A percentile compares a stretch with the other conserved stretches of the same genome.
These are phyloP conservation scores for Coniferiporia sulphurascens DNA, from an alignment of 1,284 basidiomycete genomes.

Conservation along the genomic window DNA sequence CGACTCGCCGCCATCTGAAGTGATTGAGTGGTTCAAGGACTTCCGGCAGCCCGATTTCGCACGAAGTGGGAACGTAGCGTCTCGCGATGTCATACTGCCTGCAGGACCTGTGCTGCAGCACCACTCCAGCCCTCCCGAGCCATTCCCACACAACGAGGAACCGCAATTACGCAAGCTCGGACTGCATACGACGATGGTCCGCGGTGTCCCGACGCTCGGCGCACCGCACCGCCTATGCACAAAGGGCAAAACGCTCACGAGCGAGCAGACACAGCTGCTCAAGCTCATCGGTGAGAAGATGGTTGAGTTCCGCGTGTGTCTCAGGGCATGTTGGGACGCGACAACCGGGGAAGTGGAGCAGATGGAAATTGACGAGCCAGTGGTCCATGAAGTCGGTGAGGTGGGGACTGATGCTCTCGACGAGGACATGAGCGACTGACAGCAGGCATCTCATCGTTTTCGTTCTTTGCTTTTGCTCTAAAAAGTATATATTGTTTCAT, in stretches of 20 bases:
- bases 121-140: conserved; percentile 71
- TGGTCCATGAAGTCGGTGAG: conserved; percentile 33
- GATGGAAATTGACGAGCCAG: conserved; percentile 42
- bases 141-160: conserved; percentile 96
- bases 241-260: conserved; percentile 73
- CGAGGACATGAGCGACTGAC: conserved; percentile 35
- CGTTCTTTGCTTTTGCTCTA: too few species aligned
- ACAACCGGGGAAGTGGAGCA: conserved; percentile 63
- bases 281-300: conserved; percentile 86
- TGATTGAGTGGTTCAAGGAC: conserved; percentile 91
- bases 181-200: conserved; percentile 78
- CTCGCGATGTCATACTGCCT: conserved; percentile 73
- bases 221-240: conserved; percentile 83
- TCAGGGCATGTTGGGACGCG: conserved; percentile 76
- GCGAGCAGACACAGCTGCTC: conserved; percentile 84
- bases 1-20: conserved; percentile 81
- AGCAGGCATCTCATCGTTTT: too few species aligned
- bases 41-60: conserved; percentile 92
- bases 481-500: too few species aligned
- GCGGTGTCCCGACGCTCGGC: conserved; percentile 84
- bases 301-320: conserved; percentile 73
- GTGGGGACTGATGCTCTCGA: conserved; percentile 35
- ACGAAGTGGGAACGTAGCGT: conserved; percentile 79
- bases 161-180: conserved; percentile 93
- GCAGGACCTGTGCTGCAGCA: conserved; percentile 69